These are phyloP conservation scores for Globisporangium carolinianum DNA, from an alignment of 352 stramenopile genomes.

Conservation along the genomic window DNA sequence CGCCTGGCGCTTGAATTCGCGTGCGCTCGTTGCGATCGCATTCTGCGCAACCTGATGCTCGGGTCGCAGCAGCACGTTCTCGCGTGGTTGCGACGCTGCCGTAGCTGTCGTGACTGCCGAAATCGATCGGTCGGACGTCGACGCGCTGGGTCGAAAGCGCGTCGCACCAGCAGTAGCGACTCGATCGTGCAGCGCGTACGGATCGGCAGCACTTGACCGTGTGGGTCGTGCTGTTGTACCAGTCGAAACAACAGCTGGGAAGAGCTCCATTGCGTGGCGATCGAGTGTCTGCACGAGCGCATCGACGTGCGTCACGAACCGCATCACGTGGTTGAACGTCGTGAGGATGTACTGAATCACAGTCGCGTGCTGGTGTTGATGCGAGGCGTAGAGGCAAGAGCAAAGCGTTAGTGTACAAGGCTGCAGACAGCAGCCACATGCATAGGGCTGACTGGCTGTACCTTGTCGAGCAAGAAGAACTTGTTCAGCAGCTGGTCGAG, in stretches of 20 bases:
- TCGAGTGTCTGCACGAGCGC: constrained; percentile 43
- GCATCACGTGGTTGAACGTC: constrained; percentile 70
- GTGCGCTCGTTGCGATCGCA: constrained; percentile 31
- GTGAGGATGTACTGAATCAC: constrained; percentile 67
- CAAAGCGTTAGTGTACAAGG: background rate
- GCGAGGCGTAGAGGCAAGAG: too few species aligned
- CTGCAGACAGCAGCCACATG: background rate
- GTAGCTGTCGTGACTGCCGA: background rate
- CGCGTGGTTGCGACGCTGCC: background rate
- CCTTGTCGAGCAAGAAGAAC: constrained; percentile 73
- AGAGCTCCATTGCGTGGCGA: constrained; percentile 16
- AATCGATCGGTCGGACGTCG: background rate
- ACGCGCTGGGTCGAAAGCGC: too few species aligned
- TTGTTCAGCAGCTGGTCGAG: constrained; percentile 53
- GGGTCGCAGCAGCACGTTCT: constrained; percentile 3
- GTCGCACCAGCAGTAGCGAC: background rate
- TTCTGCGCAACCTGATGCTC: constrained; percentile 17
- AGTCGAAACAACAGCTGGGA: background rate
- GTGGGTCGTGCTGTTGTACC: background rate
- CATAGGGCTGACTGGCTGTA: constrained; percentile 9
- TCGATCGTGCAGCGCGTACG: background rate
- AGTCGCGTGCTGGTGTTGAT: constrained; percentile 28
- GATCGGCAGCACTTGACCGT: too few species aligned
- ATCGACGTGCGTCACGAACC: constrained; percentile 46
- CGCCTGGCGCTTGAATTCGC: constrained; percentile 56